These are phyloP conservation scores for Colletotrichum cordylinicola DNA, from an alignment of 2,329 filamentous ascomycete species.

Conservation along the genomic window DNA sequence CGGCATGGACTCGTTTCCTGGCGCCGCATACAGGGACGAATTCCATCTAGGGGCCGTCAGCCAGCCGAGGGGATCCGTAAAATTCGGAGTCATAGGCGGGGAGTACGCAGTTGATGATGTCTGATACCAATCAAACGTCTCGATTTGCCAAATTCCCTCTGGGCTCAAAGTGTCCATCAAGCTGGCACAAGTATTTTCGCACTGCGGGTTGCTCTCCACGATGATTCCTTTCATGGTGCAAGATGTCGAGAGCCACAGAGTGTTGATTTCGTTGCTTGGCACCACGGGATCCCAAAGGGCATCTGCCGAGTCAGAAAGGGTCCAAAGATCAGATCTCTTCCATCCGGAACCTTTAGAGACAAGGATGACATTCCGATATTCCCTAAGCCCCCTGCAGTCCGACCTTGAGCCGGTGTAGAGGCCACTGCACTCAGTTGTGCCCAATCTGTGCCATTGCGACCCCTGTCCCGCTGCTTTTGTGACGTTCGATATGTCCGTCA, in stretches of 20 bases:
- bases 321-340: neutral
- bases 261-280: neutral
- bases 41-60: neutral
- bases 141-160: neutral
- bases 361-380: neutral
- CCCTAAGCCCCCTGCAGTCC: neutral
- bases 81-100: neutral
- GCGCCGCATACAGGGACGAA: neutral
- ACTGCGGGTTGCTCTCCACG: neutral
- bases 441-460: neutral
- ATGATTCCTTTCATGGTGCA: neutral
- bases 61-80: neutral
- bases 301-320: neutral
- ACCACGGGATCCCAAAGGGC: neutral
- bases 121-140: neutral
- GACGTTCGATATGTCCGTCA: neutral
- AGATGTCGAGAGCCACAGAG: neutral
- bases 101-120: neutral
- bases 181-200: neutral
- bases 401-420: neutral
- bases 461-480: neutral
- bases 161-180: neutral
- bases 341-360: neutral
- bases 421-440: neutral
- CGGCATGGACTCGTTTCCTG: neutral